phyloP scores from a whole-genome alignment of 2,329 filamentous ascomycete species.

The Cladorrhinum sp. region DNA sequence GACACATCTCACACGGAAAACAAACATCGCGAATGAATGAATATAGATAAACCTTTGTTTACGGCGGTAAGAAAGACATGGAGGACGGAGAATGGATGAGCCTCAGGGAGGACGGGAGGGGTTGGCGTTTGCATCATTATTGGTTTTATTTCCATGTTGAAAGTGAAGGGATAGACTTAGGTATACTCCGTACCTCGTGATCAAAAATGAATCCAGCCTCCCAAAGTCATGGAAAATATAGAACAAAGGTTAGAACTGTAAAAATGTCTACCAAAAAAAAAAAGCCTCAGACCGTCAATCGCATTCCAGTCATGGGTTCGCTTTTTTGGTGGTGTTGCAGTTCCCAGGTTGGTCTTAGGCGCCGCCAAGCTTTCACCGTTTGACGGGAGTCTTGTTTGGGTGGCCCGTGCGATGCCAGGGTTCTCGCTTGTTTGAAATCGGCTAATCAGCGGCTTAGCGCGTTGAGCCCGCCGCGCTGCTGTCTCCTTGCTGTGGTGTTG shows the following conservation, averaged over 20 bases:
- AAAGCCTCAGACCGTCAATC: neutral
- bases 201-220: neutral
- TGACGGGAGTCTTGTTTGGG: slow-evolving; percentile 15
- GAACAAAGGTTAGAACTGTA: neutral
- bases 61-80: neutral
- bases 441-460: slow-evolving; percentile 26
- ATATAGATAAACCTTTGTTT: neutral
- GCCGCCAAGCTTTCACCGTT: neutral
- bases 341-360: neutral
- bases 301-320: neutral
- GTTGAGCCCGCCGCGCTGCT: slow-evolving; percentile 7
- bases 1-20: neutral
- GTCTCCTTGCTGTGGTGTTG: neutral
- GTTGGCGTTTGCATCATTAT: neutral
- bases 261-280: neutral
- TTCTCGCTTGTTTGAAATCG: slow-evolving; percentile 17
- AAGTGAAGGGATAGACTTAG: neutral
- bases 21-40: slow-evolving; percentile 5
- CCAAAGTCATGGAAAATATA: neutral
- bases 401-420: slow-evolving; percentile 23
- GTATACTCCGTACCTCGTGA: no score
- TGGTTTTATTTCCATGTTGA: neutral
- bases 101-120: neutral
- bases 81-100: no score
- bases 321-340: neutral